Evolutionary conservation across 2,329 filamentous ascomycete genomes (phyloP).

Genomic region (Botryotinia calthae): DNA sequence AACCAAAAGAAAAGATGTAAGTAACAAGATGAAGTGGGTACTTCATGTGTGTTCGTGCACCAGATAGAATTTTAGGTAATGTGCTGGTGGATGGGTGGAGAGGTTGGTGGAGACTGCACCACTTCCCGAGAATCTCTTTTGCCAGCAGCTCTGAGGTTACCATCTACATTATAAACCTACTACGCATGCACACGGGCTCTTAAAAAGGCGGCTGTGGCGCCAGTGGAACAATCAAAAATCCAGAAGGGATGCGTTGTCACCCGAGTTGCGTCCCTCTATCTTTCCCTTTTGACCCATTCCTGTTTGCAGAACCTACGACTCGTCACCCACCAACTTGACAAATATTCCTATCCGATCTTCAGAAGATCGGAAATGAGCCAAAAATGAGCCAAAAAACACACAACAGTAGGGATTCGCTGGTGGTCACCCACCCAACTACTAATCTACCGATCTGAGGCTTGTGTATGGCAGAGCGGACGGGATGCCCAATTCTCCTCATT

Average conservation of each 20-base stretch:
- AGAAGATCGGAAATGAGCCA: not conserved
- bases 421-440: conserved; percentile 17
- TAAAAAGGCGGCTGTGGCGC: not conserved
- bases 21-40: not conserved
- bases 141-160: not conserved
- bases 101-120: not conserved
- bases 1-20: not conserved
- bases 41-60: not conserved
- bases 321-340: not conserved
- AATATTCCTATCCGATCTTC: too few relatives aligned
- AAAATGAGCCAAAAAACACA: not conserved
- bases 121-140: not conserved
- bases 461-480: conserved; percentile 16
- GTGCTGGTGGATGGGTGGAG: not conserved
- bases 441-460: conserved; percentile 12
- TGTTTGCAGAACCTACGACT: not conserved
- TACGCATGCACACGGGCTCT: not conserved
- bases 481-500: conserved; percentile 11
- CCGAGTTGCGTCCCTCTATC: not conserved
- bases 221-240: not conserved
- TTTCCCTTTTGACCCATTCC: not conserved
- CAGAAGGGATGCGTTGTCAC: not conserved
- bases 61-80: not conserved
- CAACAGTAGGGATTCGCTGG: conserved; percentile 15
- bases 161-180: not conserved